phyloP scores from a whole-genome alignment of 495 filamentous ascomycete species.

The Aspergillus sparsus region DNA sequence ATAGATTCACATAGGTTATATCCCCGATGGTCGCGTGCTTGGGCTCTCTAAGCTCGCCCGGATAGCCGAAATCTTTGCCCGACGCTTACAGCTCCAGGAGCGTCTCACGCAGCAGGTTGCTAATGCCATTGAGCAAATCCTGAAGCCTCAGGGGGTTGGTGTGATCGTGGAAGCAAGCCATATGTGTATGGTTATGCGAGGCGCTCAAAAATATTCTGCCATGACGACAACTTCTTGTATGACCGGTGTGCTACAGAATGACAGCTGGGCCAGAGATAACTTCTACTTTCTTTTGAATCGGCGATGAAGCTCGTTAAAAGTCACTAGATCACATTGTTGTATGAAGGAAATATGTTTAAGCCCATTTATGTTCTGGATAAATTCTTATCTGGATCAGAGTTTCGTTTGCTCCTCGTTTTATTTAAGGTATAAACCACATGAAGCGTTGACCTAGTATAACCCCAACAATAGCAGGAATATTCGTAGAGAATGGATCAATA shows the following conservation, averaged over 20 bases:
- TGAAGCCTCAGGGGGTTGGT: constrained; percentile 76
- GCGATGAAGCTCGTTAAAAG: no score
- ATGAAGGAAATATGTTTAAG: no score
- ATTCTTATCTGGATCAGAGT: no score
- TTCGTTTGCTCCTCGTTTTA: no score
- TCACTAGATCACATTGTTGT: no score
- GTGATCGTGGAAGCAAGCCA: constrained; percentile 88
- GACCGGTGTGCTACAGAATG: constrained; percentile 50
- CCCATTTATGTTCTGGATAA: no score
- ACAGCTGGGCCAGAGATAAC: background rate
- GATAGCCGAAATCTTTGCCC: constrained; percentile 86
- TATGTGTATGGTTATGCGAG: constrained; percentile 87
- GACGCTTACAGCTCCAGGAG: constrained; percentile 83
- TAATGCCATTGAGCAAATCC: constrained; percentile 75
- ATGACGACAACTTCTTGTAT: constrained; percentile 83
- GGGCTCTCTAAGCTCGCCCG: constrained; percentile 86
- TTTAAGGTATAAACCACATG: no score
- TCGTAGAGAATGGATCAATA: no score
- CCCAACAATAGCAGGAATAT: no score
- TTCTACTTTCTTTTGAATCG: no score
- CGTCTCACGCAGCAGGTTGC: constrained; percentile 85
- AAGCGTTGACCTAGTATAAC: no score
- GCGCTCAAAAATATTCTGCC: constrained; percentile 73
- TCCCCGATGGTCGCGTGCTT: constrained; percentile 72
- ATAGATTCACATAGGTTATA: constrained; percentile 88